Evolutionary conservation across 2,329 filamentous ascomycete species (phyloP).

Genomic region (Beauveria sp.): DNA sequence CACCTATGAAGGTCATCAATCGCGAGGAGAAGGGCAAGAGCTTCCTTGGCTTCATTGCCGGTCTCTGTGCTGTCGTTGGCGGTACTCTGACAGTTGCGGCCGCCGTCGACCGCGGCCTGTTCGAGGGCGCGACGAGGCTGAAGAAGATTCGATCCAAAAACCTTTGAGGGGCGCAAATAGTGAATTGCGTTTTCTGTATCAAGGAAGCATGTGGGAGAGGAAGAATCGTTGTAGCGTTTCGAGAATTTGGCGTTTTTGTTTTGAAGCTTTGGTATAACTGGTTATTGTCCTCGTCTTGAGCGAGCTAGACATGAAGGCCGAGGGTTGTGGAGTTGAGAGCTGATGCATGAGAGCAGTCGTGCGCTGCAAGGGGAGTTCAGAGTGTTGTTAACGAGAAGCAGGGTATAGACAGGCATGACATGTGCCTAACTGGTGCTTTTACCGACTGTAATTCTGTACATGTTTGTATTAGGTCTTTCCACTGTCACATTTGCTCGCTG

Average conservation of each 20-base stretch:
- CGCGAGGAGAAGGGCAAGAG: conserved; percentile 83
- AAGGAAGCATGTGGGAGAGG: not conserved
- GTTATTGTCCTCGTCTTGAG: not conserved
- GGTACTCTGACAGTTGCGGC: conserved; percentile 94
- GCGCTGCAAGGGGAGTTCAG: not conserved
- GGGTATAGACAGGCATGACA: not conserved
- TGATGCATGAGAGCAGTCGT: not conserved
- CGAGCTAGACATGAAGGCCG: not conserved
- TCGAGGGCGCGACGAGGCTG: conserved; percentile 76
- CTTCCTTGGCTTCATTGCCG: conserved; percentile 86
- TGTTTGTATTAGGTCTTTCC: not conserved
- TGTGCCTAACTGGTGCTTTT: not conserved
- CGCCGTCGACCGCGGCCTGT: conserved; percentile 82
- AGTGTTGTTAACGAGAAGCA: not conserved
- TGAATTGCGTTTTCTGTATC: not conserved
- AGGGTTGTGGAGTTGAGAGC: not conserved
- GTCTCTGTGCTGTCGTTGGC: conserved; percentile 88
- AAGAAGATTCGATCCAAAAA: conserved; percentile 76
- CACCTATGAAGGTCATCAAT: conserved; percentile 99
- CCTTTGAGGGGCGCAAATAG: conserved; percentile 29
- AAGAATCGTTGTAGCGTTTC: not conserved
- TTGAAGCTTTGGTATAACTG: not conserved
- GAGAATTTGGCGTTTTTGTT: conserved; percentile 4
- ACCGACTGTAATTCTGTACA: not conserved
- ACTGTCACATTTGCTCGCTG: not conserved